Evolutionary conservation across 202 grass and related monocot genomes (phyloP).

Genomic region (Carex arenaria): DNA sequence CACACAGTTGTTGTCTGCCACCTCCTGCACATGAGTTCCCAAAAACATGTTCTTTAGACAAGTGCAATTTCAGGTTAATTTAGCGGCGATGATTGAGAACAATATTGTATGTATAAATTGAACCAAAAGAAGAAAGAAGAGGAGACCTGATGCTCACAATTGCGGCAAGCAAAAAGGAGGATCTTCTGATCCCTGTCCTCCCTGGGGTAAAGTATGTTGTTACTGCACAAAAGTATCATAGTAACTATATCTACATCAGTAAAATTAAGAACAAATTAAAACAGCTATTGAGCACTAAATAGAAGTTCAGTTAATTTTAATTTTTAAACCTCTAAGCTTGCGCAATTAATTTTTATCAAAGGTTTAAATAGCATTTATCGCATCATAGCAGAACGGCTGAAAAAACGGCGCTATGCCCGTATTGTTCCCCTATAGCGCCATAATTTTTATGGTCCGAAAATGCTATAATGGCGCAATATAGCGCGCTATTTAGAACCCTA

Average conservation of each 20-base stretch:
- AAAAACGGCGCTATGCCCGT: too few relatives aligned
- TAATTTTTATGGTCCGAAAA: too few relatives aligned
- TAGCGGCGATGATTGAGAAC: neutral
- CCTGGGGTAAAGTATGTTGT: slow-evolving; percentile 88
- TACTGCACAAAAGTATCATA: slow-evolving; percentile 32
- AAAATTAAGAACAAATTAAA: too few relatives aligned
- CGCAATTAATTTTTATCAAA: too few relatives aligned
- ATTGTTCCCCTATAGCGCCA: too few relatives aligned
- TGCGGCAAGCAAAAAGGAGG: slow-evolving; percentile 73
- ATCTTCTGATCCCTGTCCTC: slow-evolving; percentile 48
- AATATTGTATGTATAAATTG: neutral
- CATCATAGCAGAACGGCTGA: too few relatives aligned
- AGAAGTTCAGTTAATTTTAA: too few relatives aligned
- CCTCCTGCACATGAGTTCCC: slow-evolving; percentile 42
- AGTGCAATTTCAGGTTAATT: neutral
- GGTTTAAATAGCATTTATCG: too few relatives aligned
- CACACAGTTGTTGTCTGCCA: slow-evolving; percentile 54
- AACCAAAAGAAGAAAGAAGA: neutral
- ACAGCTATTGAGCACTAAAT: too few relatives aligned
- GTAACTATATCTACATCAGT: neutral
- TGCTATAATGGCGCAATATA: too few relatives aligned
- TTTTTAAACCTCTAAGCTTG: too few relatives aligned
- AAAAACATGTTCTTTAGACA: neutral
- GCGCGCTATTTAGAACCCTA: too few relatives aligned
- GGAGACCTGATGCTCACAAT: slow-evolving; percentile 74